Conservation (phyloP, 306 rosid species). For the Echinosophora koreensis region DNA sequence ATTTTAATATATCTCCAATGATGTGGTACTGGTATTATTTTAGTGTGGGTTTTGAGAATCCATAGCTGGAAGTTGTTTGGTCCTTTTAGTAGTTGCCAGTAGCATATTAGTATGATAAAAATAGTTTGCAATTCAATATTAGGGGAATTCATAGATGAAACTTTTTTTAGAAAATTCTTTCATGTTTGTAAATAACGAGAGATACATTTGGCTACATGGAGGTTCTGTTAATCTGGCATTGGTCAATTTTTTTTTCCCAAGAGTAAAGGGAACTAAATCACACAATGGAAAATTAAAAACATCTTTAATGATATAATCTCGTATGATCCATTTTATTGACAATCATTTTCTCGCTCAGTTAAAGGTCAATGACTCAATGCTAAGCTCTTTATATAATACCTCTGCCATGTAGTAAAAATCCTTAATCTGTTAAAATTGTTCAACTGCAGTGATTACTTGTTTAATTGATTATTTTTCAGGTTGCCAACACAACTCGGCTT, state of each 20-base stretch:
- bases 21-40: not conserved
- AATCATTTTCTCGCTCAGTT: not conserved
- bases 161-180: not conserved
- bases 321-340: not conserved
- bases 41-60: not conserved
- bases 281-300: not conserved
- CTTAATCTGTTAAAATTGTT: constrained; percentile 1
- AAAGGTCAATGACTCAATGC: not conserved
- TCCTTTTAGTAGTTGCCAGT: not conserved
- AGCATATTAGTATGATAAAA: not conserved
- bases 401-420: not conserved
- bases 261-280: not conserved
- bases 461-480: constrained; percentile 52
- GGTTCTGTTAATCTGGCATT: not conserved
- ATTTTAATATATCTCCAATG: not conserved
- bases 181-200: not conserved
- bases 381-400: constrained; percentile 1
- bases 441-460: constrained; percentile 19
- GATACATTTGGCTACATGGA: constrained; percentile 6
- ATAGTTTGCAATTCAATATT: not conserved
- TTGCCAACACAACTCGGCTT: constrained; percentile 42
- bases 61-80: not conserved
- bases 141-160: not conserved
- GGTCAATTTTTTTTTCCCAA: not conserved
- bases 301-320: not conserved